Base-by-base conservation (phyloP, 106 monocot genomes). In the Dendrobium officinale region DNA sequence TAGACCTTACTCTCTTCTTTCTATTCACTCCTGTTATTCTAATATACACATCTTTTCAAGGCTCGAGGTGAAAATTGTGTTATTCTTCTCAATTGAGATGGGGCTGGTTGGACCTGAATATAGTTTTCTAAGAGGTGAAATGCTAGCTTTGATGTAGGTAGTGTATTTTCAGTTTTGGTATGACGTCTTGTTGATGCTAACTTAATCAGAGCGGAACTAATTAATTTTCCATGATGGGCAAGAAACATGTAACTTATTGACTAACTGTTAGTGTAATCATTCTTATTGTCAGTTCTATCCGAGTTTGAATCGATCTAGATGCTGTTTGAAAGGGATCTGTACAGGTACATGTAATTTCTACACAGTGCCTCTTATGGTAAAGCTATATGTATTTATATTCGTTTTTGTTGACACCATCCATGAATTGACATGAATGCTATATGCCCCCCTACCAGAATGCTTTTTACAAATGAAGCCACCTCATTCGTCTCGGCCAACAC, bases 381-480 rank as follows among this genome's bases (percentile, higher is more conserved):
- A 70, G 47, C 51, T 54, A 55, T 83, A 8, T 59, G 9, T 18
- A 24, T 22, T 18, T 43, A 9, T 17, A 22, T 37, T 8, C 17
- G 22, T 27, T 2, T 42, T 19, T 42, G 8, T 22, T 66, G 2
- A 31, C 17, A 5, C 42, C 24, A 41, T n/a, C 6, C 43, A 74
- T 74, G 74, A 74, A 7, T 75, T 54, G 43, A 48, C 47, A 42
- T 18, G 42, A 6, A 29, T 42, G 17, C 13, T 6, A 20, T 61
- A 26, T 82, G 47, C 78, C 61, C 72, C 72, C 54, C 77, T 85
- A 19, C n/a, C 87, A 92, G 92, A 95, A 80, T 95, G 95, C 61
- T 95, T 95, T 81, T 84, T 95, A 81, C 95, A 95, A 79, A 92
- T 92, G 88, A 92, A 95, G 85, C 92, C 90, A 42, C 85, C 88